phyloP scores from a whole-genome alignment of 164 flowering plant genomes.

The Magnolia officinalis region DNA sequence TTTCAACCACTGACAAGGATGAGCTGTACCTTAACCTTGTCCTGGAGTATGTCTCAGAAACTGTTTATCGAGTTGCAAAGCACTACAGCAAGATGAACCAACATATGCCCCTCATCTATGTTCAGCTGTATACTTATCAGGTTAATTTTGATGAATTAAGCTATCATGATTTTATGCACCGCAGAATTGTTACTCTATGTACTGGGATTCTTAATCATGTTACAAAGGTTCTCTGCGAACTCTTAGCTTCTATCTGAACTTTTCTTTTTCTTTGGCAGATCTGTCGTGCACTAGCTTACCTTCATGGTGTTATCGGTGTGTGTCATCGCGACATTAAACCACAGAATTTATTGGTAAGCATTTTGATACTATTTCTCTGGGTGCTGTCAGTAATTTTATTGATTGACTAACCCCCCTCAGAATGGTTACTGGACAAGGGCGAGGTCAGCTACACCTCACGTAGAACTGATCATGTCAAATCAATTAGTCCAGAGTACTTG shows the following conservation, averaged over 20 bases:
- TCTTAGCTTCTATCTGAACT: conserved; percentile 2
- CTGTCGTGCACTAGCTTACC: conserved; percentile 77
- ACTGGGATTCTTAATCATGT: background rate
- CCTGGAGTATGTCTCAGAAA: conserved; percentile 83
- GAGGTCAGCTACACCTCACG: too few species aligned
- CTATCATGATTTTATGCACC: background rate
- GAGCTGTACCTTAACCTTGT: conserved; percentile 93
- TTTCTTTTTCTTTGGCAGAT: conserved; percentile 42
- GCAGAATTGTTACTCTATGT: background rate
- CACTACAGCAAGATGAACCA: conserved; percentile 75
- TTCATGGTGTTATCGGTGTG: conserved; percentile 79
- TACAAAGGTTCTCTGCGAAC: background rate
- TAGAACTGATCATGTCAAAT: too few species aligned
- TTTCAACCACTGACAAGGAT: conserved; percentile 83
- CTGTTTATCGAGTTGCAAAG: conserved; percentile 72
- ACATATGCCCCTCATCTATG: conserved; percentile 68
- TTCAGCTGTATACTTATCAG: conserved; percentile 89
- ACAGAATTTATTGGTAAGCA: conserved; percentile 85
- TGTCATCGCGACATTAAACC: conserved; percentile 99
- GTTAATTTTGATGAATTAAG: conserved; percentile 28
- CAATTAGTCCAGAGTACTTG: background rate
- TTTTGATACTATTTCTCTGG: background rate
- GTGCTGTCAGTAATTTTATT: background rate
- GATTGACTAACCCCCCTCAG: background rate
- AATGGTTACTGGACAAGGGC: too few species aligned